Evolutionary conservation across 2,329 filamentous ascomycete genomes (phyloP), one percentile per base, ranked within the genome.

Genomic region (Chlorencoelia australis): DNA sequence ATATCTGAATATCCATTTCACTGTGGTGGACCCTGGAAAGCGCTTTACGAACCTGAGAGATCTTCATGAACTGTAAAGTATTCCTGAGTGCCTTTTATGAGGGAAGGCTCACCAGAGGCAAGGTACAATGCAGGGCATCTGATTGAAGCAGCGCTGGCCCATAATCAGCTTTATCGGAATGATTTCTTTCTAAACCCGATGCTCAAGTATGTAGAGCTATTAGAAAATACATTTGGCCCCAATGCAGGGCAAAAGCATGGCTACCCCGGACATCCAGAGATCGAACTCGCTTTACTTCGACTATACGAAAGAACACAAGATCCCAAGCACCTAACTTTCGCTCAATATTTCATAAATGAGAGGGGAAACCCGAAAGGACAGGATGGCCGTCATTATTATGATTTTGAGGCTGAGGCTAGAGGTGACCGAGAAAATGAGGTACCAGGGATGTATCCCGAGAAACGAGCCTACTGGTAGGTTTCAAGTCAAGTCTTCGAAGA

Each of bases 1-100:
- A 1, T 80, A 79, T 48, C 50, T 80, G 15, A 79, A 79, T 47
- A 67, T 76, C 5, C 73, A 79, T 48, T 79, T 70, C 43, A 75
- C 70, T 0, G 68, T 79, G 0, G 68, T 75, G 1, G 69, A 71
- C 28, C 71, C 70, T 0, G 62, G 57, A 0, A 67, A 68, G 34
- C 53, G 73, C 7, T 79, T 71, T 59, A 65, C 68, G 0, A 78
- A 79, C 45, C 43, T 79, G 6, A 55, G 71, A 31, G 75, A 79
- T 52, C 65, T 75, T 57, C 73, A 79, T 56, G 74, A 78, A 52
- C 54, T 79, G 61, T 73, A 58, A 18, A 22, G 4, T 22, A 9
- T 5, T 21, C 20, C 4, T 24, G 9, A 55, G 62, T 54, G 13
- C 15, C 10, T 3, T 6, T 7, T 3, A 30, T 13, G 18, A 5